Base-by-base conservation (phyloP, 2,329 filamentous ascomycete genomes). In the Fusarium pseudocircinatum region DNA sequence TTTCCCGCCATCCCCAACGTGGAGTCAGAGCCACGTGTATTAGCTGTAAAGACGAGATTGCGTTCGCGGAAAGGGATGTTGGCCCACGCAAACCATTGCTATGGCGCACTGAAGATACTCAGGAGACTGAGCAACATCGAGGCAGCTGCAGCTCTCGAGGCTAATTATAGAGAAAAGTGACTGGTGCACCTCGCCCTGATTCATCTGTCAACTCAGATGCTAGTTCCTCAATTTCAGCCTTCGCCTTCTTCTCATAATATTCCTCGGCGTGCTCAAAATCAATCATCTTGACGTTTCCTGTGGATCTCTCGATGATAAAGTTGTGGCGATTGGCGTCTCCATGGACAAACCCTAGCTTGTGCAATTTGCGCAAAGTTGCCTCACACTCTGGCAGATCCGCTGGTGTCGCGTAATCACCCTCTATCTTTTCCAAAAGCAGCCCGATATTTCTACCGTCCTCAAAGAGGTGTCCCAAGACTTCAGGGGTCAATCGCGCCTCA, bases 61-160 rank as follows among this genome's bases (percentile, higher is more conserved):
- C 32, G 9, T 15, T 52, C 32, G n/a, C 49, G 16, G 3, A 1
- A 14, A 26, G 32, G 32, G n/a, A 4, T 52, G n/a, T 2, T 52
- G 2, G 3, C 7, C 1, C 49, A 52, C 9, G 49, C 49, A 0
- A 0, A 9, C 0, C 3, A 52, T 2, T 52, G 49, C n/a, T 52
- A 37, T 16, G n/a, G 32, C 1, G 32, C 49, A 24, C 16, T 2
- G 4, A 34, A 52, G n/a, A 2, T 52, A 22, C 18, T 52, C 1
- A 52, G 18, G 49, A 20, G 26, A 2, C 18, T 43, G 15, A 43
- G 0, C 42, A 12, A 43, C 16, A 5, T 0, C 0, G 3, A 43
- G 42, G 42, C 42, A 43, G 42, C 10, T 4, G 42, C 26, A 6
- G n/a, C n/a, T 26, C n/a, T 43, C 6, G 42, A 43, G 42, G 42